Percentiles rank a stretch among this genome's conserved stretches.
phyloP scores from a whole-genome alignment of 768 basidiomycete genomes.

The Sistotremastrum suecicum region DNA sequence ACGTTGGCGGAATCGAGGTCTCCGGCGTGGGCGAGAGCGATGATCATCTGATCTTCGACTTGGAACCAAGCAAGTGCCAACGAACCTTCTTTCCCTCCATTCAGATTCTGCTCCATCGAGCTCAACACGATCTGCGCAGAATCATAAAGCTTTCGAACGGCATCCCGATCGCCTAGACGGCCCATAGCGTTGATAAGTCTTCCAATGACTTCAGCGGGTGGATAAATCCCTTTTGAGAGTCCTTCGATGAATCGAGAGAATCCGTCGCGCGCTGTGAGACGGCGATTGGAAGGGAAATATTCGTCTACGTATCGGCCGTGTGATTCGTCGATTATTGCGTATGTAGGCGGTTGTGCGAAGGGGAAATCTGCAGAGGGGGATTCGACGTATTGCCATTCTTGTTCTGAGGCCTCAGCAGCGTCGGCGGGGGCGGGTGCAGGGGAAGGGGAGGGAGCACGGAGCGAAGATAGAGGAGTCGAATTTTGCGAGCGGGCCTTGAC shows the following conservation, averaged over 20 bases:
- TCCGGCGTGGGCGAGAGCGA: constrained; percentile 71
- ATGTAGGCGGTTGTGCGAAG: neutral
- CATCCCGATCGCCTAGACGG: constrained; percentile 41
- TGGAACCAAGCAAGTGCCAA: constrained; percentile 54
- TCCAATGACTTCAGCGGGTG: constrained; percentile 37
- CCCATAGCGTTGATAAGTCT: constrained; percentile 58
- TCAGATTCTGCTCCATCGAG: constrained; percentile 21
- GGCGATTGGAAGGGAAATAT: constrained; percentile 15
- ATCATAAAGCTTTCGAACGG: constrained; percentile 52
- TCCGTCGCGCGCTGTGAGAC: constrained; percentile 22
- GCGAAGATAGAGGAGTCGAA: too few species aligned
- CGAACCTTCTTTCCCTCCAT: constrained; percentile 18
- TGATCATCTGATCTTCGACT: constrained; percentile 84
- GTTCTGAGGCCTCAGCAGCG: too few species aligned
- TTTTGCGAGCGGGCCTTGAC: too few species aligned
- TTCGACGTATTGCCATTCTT: too few species aligned
- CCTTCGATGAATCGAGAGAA: constrained; percentile 36
- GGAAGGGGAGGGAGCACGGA: too few species aligned
- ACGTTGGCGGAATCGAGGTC: constrained; percentile 67
- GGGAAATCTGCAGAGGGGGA: too few species aligned
- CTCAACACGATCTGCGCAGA: constrained; percentile 49
- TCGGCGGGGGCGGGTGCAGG: too few species aligned
- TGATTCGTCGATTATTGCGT: constrained; percentile 10
- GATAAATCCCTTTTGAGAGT: constrained; percentile 30
- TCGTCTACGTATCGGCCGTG: constrained; percentile 20